phyloP scores from a whole-genome alignment of 2,329 filamentous ascomycete genomes.

The Thielaviopsis ethacetica region DNA sequence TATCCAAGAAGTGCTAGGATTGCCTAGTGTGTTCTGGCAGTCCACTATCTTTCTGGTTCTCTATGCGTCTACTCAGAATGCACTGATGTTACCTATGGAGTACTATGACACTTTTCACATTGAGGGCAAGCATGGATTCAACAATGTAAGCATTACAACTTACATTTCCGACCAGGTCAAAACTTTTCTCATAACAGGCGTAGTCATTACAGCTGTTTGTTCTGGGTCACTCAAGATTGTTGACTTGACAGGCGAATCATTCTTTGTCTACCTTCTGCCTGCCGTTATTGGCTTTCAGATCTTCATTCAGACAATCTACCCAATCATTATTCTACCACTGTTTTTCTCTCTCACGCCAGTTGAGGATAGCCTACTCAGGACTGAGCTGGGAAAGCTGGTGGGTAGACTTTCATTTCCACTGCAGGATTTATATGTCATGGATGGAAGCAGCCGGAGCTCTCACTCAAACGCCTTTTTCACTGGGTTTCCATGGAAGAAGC shows the following conservation, averaged over 20 bases:
- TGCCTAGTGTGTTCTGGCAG: slow-evolving; percentile 83
- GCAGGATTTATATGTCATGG: slow-evolving; percentile 83
- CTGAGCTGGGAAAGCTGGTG: slow-evolving; percentile 69
- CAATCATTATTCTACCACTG: not conserved
- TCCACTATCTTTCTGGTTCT: slow-evolving; percentile 81
- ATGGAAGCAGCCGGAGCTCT: slow-evolving; percentile 71
- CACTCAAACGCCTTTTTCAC: slow-evolving; percentile 93
- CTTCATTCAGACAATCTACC: slow-evolving; percentile 91
- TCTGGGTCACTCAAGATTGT: slow-evolving; percentile 87
- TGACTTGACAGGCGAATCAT: slow-evolving; percentile 78
- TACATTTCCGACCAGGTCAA: slow-evolving; percentile 88
- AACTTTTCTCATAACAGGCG: slow-evolving; percentile 63
- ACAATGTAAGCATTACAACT: slow-evolving; percentile 83
- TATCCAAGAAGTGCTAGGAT: slow-evolving; percentile 55
- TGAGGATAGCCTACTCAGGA: slow-evolving; percentile 73
- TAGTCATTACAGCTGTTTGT: slow-evolving; percentile 71
- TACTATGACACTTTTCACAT: slow-evolving; percentile 92
- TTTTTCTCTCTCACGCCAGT: slow-evolving; percentile 46
- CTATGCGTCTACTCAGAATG: slow-evolving; percentile 67
- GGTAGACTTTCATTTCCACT: slow-evolving; percentile 77
- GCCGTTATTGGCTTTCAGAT: slow-evolving; percentile 80
- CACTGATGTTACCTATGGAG: slow-evolving; percentile 62
- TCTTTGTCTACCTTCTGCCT: slow-evolving; percentile 96
- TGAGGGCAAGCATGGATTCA: slow-evolving; percentile 95
- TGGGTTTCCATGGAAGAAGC: slow-evolving; percentile 97